These are phyloP conservation scores for Aphanomyces invadans DNA, from an alignment of 352 stramenopile genomes.

Conservation along the genomic window DNA sequence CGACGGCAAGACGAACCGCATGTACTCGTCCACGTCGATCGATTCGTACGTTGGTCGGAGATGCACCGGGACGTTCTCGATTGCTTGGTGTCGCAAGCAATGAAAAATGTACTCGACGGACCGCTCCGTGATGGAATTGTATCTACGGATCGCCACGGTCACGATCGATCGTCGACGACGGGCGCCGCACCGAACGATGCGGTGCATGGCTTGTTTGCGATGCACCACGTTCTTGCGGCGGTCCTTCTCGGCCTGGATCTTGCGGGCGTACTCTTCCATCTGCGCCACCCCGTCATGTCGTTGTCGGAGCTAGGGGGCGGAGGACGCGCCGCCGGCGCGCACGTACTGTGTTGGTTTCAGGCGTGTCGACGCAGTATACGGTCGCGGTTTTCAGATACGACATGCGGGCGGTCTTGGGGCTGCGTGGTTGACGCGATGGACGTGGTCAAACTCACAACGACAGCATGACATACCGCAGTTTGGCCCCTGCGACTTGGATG, in stretches of 20 bases:
- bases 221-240: constrained; percentile 8
- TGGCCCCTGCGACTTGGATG: constrained; percentile 15
- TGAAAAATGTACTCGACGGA: constrained; percentile 23
- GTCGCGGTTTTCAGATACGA: constrained; percentile 18
- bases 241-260: constrained; percentile 11
- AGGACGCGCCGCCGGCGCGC: no score
- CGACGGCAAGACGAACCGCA: no score
- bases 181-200: constrained; percentile 14
- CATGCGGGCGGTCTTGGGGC: constrained; percentile 13
- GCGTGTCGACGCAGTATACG: constrained; percentile 18
- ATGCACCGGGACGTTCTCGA: constrained; percentile 9
- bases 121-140: constrained; percentile 15
- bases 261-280: constrained; percentile 18
- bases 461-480: constrained; percentile 1
- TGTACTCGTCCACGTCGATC: constrained; percentile 20
- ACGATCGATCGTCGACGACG: no score
- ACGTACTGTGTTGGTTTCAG: constrained; percentile 21
- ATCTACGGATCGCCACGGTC: background rate
- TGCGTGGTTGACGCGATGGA: no score
- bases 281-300: no score
- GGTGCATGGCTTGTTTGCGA: constrained; percentile 1
- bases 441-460: background rate
- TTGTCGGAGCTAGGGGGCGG: no score
- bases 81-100: constrained; percentile 10
- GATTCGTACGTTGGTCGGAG: background rate